Evolutionary conservation across 148 eudicot genomes (phyloP), one percentile per base, ranked within the genome.

Genomic region (Dysphania ambrosioides): DNA sequence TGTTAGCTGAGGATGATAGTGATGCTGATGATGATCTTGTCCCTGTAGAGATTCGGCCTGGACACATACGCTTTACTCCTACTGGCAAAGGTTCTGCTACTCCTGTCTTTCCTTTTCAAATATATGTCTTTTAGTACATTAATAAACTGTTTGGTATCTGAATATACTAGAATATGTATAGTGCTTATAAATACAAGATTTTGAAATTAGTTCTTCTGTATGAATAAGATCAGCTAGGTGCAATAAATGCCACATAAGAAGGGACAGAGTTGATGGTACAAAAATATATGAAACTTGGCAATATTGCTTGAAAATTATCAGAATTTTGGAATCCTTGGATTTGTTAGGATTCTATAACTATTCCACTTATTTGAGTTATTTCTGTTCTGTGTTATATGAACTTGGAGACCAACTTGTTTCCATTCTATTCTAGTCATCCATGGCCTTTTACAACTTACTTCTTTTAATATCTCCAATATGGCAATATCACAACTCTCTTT

Each of bases 61-160:
- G 97, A 74, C 95, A 90, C 78, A 89, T 96, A 68, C 93, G 97
- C 67, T 96, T 96, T 84, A 87, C 86, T 69, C 84, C 93, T 42
- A 72, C 85, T 68, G 86, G 69, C 62, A 79, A 89, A 84, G 97
- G 97, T 92, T 61, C 53, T 19, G 6, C 75, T 70, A 34, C 55
- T 59, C 18, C 21, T 53, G 6, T 61, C 66, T 51, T 38, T 68
- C 41, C 42, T 60, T 72, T 77, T 55, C 26, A 59, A 26, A 61
- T 30, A 57, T 58, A n/a, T 40, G 40, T 67, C 23, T 68, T 40
- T 24, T 8, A 26, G 12, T 24, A n/a, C 49, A 23, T 31, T 2
- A 42, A 29, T 21, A 55, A 19, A 0, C 4, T 19, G 5, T 21
- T 55, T 26, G 24, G 10, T 55, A 19, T 55, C 40, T 36, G 8